Evolutionary conservation across 2,329 filamentous ascomycete genomes (phyloP), one percentile per base, ranked within the genome.

Genomic region (Didymella pomorum): DNA sequence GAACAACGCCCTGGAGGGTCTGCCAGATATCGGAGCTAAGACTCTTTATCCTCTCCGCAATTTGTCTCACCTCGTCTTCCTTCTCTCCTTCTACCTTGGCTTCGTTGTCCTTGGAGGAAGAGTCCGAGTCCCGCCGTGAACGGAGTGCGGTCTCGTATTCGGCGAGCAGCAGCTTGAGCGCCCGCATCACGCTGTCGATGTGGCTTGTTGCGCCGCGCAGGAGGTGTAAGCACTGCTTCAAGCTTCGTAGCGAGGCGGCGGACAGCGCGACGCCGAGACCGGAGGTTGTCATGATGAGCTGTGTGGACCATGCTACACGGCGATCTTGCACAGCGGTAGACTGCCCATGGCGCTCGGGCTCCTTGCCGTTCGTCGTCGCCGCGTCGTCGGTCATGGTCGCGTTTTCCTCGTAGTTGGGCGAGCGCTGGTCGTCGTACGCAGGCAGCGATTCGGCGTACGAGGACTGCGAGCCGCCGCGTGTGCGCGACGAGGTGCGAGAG

Each of bases 231-330:
- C 93, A 97, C 69, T 92, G 94, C 68, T 91, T 92, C 41, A 99
- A 80, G 61, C 90, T 95, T 50, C 88, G 86, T 9, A 97, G 80
- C 21, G 92, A 96, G 70, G 95, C 90, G 18, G 96, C 90, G 69
- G 90, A 96, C 84, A 99, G 92, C 1, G 95, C 93, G 16, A 96
- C 89, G 63, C 93, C 93, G 0, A 98, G 84, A 0, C 93, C 94
- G 0, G 93, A 96, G 0, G 94, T 97, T 5, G 92, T 93, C 74
- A 96, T 91, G 65, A 97, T 90, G 18, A 97, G 81, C 14, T 93
- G 88, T 11, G 90, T 91, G 61, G 91, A 91, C 92, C 93, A 96
- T 39, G 81, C 83, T 11, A 71, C 82, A 25, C 77, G 73, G 43
- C 74, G 68, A 58, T 75, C 71, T 43, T 74, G 70, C 4, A 63